Evolutionary conservation across 1,284 basidiomycete species (phyloP), one percentile per base, ranked within the genome.

Genomic region (Pseudomicrostroma phylloplanum): DNA sequence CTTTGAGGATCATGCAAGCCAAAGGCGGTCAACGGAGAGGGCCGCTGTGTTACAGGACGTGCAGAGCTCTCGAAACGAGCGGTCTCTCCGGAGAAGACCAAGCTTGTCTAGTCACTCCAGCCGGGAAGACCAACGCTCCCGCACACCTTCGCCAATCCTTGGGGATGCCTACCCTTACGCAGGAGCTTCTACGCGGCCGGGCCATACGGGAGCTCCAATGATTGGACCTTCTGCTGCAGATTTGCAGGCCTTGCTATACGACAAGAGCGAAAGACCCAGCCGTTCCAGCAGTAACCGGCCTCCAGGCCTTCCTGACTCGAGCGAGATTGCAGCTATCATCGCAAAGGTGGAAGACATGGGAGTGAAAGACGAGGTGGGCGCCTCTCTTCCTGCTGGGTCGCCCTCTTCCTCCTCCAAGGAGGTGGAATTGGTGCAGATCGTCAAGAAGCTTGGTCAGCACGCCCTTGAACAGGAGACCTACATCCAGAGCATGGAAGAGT

Each of bases 81-180:
- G 17, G 12, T 48, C 43, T 17, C 6, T 23, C 6, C 6, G 51
- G 13, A 17, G 51, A 17, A 54, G 21, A 54, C 17, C 51, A 17
- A 54, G 51, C 51, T 8, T 25, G 26, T 21, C n/a, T 25, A 54
- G 51, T 19, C 21, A 15, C 6, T 54, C 51, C 21, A 54, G 21
- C 7, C n/a, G 26, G 15, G 51, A 54, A 6, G 51, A 25, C 13
- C 60, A 51, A 15, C 63, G 70, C 54, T 71, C 73, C n/a, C 67
- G 67, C 42, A 77, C 73, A 6, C 75, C 73, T 12, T 74, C 73
- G 17, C 75, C 75, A 41, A 72, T 76, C 36, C 63, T 77, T 23
- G 74, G 74, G 2, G 58, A 65, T 21, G 61, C 62, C 42, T 60
- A 65, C 39, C 62, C n/a, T 13, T 26, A 51, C 43, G 57, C 57